A percentile compares a stretch with the other conserved stretches of the same genome.
phyloP scores from a whole-genome alignment of 495 filamentous ascomycete genomes.

The Clohesyomyces aquaticus region DNA sequence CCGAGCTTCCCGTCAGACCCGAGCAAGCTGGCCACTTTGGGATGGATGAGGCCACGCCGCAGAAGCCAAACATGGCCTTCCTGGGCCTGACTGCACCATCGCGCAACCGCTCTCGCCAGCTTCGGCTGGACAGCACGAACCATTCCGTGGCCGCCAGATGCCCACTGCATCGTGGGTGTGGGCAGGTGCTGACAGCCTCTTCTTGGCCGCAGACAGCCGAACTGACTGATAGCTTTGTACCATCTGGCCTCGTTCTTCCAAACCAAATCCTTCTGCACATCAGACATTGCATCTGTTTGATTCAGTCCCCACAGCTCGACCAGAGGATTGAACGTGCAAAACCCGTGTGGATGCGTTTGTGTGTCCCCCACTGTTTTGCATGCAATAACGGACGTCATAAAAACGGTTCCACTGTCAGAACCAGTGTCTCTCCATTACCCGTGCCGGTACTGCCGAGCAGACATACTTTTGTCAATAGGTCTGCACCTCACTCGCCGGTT shows the following conservation, averaged over 20 bases:
- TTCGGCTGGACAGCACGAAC: background rate
- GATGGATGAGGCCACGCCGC: background rate
- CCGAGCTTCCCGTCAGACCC: background rate
- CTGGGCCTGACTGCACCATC: background rate
- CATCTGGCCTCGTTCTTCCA: background rate
- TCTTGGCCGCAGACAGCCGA: conserved; percentile 23
- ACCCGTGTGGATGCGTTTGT: background rate
- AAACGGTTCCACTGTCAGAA: conserved; percentile 17
- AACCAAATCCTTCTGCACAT: conserved; percentile 5
- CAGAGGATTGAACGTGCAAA: background rate
- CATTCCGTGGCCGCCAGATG: conserved; percentile 11
- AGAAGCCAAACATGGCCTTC: conserved; percentile 9
- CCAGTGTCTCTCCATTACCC: conserved; percentile 26
- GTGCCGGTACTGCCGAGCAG: background rate
- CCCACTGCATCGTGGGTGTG: conserved; percentile 20
- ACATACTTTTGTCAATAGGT: conserved; percentile 30
- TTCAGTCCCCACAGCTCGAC: background rate
- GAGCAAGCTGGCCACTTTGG: background rate
- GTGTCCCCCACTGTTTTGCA: conserved; percentile 11
- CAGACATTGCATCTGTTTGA: conserved; percentile 1
- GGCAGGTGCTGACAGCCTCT: background rate
- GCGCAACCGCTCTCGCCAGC: background rate
- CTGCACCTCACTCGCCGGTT: conserved; percentile 12
- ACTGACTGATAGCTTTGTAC: conserved; percentile 14
- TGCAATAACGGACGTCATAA: conserved; percentile 15